Evolutionary conservation across 768 basidiomycete genomes (phyloP).

Genomic region (Mycena rebaudengoi): DNA sequence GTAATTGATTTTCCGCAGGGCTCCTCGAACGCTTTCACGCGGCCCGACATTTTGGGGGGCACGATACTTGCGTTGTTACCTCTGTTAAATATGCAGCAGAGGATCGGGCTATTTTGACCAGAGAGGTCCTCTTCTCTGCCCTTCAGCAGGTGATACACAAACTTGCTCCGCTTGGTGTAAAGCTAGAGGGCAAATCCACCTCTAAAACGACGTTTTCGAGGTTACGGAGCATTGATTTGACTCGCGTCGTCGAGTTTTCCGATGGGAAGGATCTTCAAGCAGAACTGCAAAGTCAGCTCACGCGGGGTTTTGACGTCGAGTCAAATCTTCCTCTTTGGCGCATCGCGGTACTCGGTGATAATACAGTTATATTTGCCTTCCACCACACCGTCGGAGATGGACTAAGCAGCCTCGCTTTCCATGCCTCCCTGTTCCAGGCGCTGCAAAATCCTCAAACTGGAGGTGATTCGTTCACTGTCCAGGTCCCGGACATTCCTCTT

Average conservation of each 20-base stretch:
- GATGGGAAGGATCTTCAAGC: background rate
- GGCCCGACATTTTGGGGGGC: conserved; percentile 22
- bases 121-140: conserved; percentile 20
- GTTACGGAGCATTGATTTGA: conserved; percentile 9
- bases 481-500: background rate
- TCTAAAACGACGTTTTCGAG: background rate
- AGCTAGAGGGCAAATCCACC: background rate
- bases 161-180: conserved; percentile 11
- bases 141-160: conserved; percentile 5
- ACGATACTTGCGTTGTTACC: conserved; percentile 33
- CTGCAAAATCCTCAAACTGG: conserved; percentile 5
- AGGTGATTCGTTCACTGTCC: background rate
- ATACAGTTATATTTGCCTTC: conserved; percentile 35
- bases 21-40: conserved; percentile 34
- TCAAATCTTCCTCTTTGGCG: conserved; percentile 39
- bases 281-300: conserved; percentile 11
- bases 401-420: conserved; percentile 38
- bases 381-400: conserved; percentile 44
- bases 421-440: conserved; percentile 32
- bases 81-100: conserved; percentile 27
- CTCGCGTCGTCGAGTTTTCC: conserved; percentile 12
- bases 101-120: conserved; percentile 5
- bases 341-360: conserved; percentile 33
- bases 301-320: conserved; percentile 11
- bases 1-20: no score